Evolutionary conservation across 2,329 filamentous ascomycete genomes (phyloP), one percentile per base, ranked within the genome.

Genomic region (Pseudocercospora fuligena): DNA sequence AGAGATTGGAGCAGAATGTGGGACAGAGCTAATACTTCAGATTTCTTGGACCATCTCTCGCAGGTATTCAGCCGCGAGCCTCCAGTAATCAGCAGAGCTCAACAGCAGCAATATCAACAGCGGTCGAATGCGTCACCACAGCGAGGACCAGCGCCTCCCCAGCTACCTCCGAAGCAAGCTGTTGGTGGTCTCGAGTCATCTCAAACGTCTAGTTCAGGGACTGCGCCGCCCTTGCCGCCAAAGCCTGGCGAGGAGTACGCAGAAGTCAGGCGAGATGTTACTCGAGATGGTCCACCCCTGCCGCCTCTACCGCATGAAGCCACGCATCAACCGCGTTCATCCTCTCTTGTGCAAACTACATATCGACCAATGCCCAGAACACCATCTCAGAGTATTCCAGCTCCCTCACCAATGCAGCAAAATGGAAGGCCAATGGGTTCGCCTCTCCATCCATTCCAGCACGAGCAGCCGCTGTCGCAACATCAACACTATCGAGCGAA

Each of bases 61-160:
- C 92, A 95, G 62, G 85, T 98, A 23, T 99, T 99, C 77, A 90
- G 93, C 43, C 97, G 96, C 80, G 95, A 99, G 75, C 95, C 95
- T 8, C 95, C 95, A 0, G 92, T 98, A 3, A 89, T 95, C 67
- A 89, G 93, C 36, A 89, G 89, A 72, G 89, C 89, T 70, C 85
- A 85, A 73, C 82, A 84, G 62, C 56, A 58, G 56, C 74, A 75
- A 31, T 74, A 75, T 53, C 74, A 77, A 58, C 90, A 91, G 33
- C 89, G 90, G 12, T 79, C 91, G n/a, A 91, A 91, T 66, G 91
- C 91, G 62, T 82, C 91, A 19, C 92, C 91, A 8, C 87, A 88
- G 27, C 89, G 90, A 73, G 77, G 73, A 25, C 76, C 69, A 40
- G 72, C 76, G 11, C 72, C 73, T 9, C 74, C 76, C 12, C 71